phyloP scores from a whole-genome alignment of 1,284 basidiomycete genomes.

The Marasmius tenuissimus region DNA sequence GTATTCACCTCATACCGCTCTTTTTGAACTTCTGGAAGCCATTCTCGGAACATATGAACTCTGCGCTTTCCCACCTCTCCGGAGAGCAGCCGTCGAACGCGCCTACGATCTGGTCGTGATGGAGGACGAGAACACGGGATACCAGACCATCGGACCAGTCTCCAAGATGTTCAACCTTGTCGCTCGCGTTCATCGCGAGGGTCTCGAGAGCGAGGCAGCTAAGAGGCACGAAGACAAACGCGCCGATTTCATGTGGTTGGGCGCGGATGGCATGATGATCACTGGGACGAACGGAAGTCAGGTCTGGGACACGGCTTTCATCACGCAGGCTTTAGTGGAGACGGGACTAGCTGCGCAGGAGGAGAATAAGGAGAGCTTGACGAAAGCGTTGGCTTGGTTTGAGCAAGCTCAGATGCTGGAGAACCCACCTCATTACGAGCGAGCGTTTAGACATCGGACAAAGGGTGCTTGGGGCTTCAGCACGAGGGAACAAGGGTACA shows the following conservation, averaged over 20 bases:
- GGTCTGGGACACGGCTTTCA: constrained; percentile 94
- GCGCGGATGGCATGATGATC: constrained; percentile 91
- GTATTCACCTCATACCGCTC: constrained; percentile 80
- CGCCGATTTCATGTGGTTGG: constrained; percentile 94
- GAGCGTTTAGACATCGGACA: constrained; percentile 82
- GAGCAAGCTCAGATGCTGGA: constrained; percentile 88
- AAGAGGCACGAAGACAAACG: constrained; percentile 74
- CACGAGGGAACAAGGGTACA: constrained; percentile 95
- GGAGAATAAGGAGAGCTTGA: constrained; percentile 68
- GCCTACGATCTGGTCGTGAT: constrained; percentile 81
- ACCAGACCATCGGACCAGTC: constrained; percentile 92
- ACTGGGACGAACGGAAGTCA: constrained; percentile 95
- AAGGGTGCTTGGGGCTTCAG: constrained; percentile 95
- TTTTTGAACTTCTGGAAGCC: constrained; percentile 73
- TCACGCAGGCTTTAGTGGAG: constrained; percentile 91
- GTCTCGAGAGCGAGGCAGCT: constrained; percentile 71
- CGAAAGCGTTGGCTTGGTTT: constrained; percentile 83
- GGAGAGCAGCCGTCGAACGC: constrained; percentile 61
- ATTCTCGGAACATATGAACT: constrained; percentile 74
- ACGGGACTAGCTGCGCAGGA: constrained; percentile 81
- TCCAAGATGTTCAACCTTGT: constrained; percentile 93
- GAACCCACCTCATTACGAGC: constrained; percentile 75
- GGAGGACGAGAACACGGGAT: constrained; percentile 93
- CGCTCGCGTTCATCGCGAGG: constrained; percentile 71
- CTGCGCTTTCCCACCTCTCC: constrained; percentile 62